Percentiles rank a stretch among this genome's conserved stretches.
phyloP scores from a whole-genome alignment of 2,329 filamentous ascomycete genomes.

The Fusarium heterosporum region DNA sequence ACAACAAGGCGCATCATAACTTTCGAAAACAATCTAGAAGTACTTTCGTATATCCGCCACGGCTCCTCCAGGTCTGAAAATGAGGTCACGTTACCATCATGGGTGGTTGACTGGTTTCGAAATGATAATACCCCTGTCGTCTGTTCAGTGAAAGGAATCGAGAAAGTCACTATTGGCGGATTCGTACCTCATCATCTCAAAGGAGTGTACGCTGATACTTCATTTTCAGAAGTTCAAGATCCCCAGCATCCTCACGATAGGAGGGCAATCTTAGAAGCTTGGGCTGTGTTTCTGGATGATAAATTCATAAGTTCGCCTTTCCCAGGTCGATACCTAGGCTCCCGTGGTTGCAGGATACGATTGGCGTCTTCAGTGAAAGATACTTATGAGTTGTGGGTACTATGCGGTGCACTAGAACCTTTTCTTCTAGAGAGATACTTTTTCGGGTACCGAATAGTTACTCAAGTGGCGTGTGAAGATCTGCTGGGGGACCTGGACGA shows the following conservation, averaged over 20 bases:
- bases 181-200: neutral
- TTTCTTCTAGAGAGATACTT: neutral
- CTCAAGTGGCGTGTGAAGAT: neutral
- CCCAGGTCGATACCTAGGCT: neutral
- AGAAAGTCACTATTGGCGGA: neutral
- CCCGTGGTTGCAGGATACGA: neutral
- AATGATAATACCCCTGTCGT: neutral
- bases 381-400: neutral
- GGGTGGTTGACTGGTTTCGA: constrained; percentile 6
- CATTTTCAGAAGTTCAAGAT: neutral
- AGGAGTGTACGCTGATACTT: neutral
- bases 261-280: neutral
- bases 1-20: constrained; percentile 7
- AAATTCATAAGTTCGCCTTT: neutral
- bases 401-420: neutral
- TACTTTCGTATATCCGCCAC: neutral
- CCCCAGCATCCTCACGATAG: fast-evolving
- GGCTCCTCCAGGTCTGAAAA: fast-evolving
- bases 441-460: neutral
- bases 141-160: too few species aligned
- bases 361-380: neutral
- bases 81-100: neutral
- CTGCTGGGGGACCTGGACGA: neutral
- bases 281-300: neutral
- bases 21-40: neutral